Evolutionary conservation across 2,329 filamentous ascomycete species (phyloP).

Genomic region (Diaporthe ampelina): DNA sequence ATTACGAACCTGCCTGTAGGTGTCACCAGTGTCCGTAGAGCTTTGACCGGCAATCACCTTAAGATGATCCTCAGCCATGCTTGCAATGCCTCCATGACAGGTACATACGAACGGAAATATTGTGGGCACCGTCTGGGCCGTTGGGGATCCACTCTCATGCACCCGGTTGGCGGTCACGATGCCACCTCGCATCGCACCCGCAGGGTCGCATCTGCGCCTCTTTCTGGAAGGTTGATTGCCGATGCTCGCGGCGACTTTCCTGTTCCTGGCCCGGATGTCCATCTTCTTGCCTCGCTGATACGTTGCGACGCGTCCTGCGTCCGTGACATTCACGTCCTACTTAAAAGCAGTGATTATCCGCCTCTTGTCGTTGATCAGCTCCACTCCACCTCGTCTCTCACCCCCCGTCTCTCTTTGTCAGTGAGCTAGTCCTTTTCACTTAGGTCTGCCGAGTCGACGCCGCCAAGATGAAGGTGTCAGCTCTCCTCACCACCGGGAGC

Average conservation of each 20-base stretch:
- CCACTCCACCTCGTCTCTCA: too few relatives aligned
- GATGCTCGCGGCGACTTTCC: slow-evolving; percentile 7
- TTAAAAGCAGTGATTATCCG: not conserved
- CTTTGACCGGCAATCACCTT: not conserved
- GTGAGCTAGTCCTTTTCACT: not conserved
- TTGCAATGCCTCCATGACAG: not conserved
- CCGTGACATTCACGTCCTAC: not conserved
- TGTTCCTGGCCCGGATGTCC: not conserved
- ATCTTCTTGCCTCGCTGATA: slow-evolving; percentile 5
- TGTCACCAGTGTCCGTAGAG: too few relatives aligned
- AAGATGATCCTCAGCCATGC: not conserved
- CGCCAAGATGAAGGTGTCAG: slow-evolving; percentile 48
- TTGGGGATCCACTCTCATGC: not conserved
- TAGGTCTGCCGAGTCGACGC: not conserved
- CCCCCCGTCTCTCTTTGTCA: not conserved
- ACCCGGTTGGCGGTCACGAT: slow-evolving; percentile 21
- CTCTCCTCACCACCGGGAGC: slow-evolving; percentile 34
- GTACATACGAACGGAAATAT: not conserved
- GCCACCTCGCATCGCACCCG: slow-evolving; percentile 17
- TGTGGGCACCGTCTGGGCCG: slow-evolving; percentile 7
- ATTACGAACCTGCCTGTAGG: not conserved
- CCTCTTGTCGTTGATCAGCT: not conserved
- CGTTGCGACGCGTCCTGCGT: slow-evolving; percentile 23
- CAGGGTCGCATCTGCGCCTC: slow-evolving; percentile 11
- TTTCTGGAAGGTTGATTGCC: slow-evolving; percentile 17